Evolutionary conservation across 2,329 filamentous ascomycete species (phyloP).

Genomic region (Elsinoe necatrix): DNA sequence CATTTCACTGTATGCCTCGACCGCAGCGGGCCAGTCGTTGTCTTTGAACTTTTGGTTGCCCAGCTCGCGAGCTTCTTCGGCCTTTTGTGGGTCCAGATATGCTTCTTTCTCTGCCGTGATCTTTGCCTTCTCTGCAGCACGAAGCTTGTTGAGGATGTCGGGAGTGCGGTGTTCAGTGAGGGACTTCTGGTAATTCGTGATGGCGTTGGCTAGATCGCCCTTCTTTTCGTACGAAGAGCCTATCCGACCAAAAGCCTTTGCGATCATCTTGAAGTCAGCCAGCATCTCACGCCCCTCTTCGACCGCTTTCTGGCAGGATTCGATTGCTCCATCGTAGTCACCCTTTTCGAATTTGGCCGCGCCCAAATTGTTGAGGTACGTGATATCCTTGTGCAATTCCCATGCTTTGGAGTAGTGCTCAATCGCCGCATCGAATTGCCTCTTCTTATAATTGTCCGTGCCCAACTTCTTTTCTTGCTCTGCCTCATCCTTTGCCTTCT

Average conservation of each 20-base stretch:
- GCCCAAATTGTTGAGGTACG: conserved; percentile 92
- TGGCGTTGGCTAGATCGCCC: conserved; percentile 68
- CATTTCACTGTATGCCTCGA: conserved; percentile 94
- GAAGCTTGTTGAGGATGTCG: conserved; percentile 86
- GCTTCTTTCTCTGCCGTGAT: conserved; percentile 64
- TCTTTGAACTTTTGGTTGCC: conserved; percentile 98
- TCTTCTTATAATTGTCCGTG: conserved; percentile 96
- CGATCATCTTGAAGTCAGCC: conserved; percentile 96
- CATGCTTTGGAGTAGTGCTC: conserved; percentile 91
- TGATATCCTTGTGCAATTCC: conserved; percentile 92
- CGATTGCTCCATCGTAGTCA: conserved; percentile 79
- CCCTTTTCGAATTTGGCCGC: conserved; percentile 95
- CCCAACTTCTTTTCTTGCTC: conserved; percentile 92
- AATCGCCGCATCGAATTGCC: conserved; percentile 90
- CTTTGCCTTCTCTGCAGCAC: conserved; percentile 80
- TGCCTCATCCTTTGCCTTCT: conserved; percentile 83
- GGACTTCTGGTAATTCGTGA: conserved; percentile 86
- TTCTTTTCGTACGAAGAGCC: conserved; percentile 88
- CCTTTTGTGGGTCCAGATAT: conserved; percentile 84
- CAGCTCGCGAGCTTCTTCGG: conserved; percentile 88
- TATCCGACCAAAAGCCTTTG: conserved; percentile 94
- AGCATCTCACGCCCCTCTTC: conserved; percentile 82
- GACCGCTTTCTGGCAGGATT: conserved; percentile 77
- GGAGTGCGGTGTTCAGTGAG: conserved; percentile 95
- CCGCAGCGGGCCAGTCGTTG: conserved; percentile 86